Base-by-base conservation (phyloP, 169 alveolate species). In the Theileria luwenshuni region DNA sequence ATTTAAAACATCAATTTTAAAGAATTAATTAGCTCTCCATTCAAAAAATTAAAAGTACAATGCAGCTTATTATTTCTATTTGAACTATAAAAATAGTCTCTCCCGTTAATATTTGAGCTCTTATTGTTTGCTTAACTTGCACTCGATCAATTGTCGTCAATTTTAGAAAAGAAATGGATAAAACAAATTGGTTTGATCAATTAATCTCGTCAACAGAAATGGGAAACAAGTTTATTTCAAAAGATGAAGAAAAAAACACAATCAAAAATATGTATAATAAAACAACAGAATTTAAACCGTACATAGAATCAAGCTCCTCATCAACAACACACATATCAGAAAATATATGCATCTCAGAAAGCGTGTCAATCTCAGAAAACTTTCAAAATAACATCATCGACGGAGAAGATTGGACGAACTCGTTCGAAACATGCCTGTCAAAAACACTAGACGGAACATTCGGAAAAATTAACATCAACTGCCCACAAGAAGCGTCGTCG, bases 51-150 rank as follows among this genome's bases (percentile, higher is more conserved):
- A 21, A 56, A 19, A n/a, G 7, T 56, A 56, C 38, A 56, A 56
- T 56, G 65, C 65, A 56, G 65, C 65, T 21, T 43, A 56, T 38
- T 38, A 38, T 56, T 19, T 27, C 17, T 41, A 56, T 56, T 56
- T 56, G 30, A 19, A 56, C 65, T 56, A 15, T 51, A 25, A 25
- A n/a, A 25, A 51, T 51, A 21, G 65, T n/a, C 17, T 28, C 32
- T 17, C 7, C 32, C 38, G 38, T 56, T 21, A 21, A 6, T 56
- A n/a, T 56, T 56, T 21, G 17, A 21, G 65, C 65, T 25, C 65
- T 27, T 38, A 56, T 51, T 51, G 65, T 56, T 15, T 56, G 65
- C 65, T 56, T 56, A 56, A 56, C 25, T 56, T 56, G 65, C 65
- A 56, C 65, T 6, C 65, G 65, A 56, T 41, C 23, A 5, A 6